Evolutionary conservation across 345 rosid species (phyloP).

Genomic region (Linum lewisii): DNA sequence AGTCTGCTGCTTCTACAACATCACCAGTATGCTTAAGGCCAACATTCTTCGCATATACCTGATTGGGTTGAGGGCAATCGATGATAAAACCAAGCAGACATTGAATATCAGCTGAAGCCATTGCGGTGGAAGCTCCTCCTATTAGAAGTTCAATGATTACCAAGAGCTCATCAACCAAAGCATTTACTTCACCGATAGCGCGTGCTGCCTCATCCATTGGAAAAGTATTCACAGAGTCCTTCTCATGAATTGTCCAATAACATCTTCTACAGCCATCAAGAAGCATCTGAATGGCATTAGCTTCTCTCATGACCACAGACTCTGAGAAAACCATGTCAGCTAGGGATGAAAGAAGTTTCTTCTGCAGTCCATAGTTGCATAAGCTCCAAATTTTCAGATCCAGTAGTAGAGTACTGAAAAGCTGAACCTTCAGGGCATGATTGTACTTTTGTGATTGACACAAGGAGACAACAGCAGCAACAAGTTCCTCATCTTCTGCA

Average conservation of each 20-base stretch:
- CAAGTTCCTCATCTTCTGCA: conserved; percentile 87
- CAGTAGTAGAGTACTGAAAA: conserved; percentile 72
- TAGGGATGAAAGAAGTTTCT: conserved; percentile 86
- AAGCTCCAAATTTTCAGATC: conserved; percentile 94
- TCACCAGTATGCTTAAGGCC: not conserved
- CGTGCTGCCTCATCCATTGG: conserved; percentile 46
- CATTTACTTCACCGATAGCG: conserved; percentile 91
- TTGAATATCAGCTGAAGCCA: conserved; percentile 68
- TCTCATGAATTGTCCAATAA: conserved; percentile 84
- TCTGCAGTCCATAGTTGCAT: conserved; percentile 95
- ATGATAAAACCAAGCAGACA: conserved; percentile 86
- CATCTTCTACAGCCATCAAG: conserved; percentile 99
- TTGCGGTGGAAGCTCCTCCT: conserved; percentile 75
- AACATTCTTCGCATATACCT: conserved; percentile 38
- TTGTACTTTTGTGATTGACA: conserved; percentile 85
- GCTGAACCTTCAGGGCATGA: conserved; percentile 88
- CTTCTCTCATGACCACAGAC: conserved; percentile 81
- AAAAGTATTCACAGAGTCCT: conserved; percentile 62
- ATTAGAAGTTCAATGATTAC: conserved; percentile 94
- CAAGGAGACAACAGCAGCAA: conserved; percentile 86
- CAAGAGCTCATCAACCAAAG: conserved; percentile 95
- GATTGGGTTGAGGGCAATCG: conserved; percentile 97
- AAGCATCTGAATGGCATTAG: conserved; percentile 97
- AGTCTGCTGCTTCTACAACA: not conserved
- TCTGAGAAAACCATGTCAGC: conserved; percentile 99